Percentiles rank a stretch among this genome's conserved stretches.
These are phyloP conservation scores for Cytospora mali DNA, from an alignment of 2,329 filamentous ascomycete species.

Conservation along the genomic window DNA sequence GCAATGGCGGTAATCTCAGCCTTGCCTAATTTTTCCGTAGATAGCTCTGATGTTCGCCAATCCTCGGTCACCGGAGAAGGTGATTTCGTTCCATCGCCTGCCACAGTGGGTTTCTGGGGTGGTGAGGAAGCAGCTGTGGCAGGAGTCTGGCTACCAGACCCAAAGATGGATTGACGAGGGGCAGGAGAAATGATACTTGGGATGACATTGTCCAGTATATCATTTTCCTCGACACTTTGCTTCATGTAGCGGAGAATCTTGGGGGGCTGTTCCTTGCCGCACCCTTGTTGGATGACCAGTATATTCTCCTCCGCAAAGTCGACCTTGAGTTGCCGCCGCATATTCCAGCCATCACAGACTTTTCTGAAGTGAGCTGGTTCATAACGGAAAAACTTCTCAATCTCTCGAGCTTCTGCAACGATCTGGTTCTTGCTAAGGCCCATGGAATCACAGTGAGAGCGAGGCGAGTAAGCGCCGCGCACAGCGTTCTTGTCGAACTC, in stretches of 20 bases:
- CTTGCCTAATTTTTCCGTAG: conserved; percentile 61
- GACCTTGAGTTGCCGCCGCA: conserved; percentile 81
- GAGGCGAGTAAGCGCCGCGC: conserved; percentile 77
- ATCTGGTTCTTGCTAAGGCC: conserved; percentile 71
- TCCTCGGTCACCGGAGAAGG: conserved; percentile 47
- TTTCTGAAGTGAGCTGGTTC: conserved; percentile 78
- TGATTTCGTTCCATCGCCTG: not conserved
- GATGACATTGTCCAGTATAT: not conserved
- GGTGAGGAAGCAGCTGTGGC: not conserved
- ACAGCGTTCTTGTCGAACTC: conserved; percentile 69
- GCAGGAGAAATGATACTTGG: not conserved
- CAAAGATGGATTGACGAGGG: conserved; percentile 24
- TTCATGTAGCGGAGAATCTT: conserved; percentile 50
- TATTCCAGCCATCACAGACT: conserved; percentile 85
- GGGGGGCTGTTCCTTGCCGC: conserved; percentile 58
- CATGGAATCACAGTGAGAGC: conserved; percentile 75
- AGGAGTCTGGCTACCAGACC: conserved; percentile 3
- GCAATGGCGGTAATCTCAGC: conserved; percentile 69
- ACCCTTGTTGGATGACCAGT: conserved; percentile 72
- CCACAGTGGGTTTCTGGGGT: not conserved
- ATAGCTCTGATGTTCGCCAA: conserved; percentile 66
- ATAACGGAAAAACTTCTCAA: conserved; percentile 73
- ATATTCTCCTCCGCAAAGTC: conserved; percentile 85
- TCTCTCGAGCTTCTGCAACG: conserved; percentile 75
- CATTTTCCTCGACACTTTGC: conserved; percentile 31